These are phyloP conservation scores for Exobasidium rhododendri DNA, from an alignment of 1,284 basidiomycete genomes.

Conservation along the genomic window DNA sequence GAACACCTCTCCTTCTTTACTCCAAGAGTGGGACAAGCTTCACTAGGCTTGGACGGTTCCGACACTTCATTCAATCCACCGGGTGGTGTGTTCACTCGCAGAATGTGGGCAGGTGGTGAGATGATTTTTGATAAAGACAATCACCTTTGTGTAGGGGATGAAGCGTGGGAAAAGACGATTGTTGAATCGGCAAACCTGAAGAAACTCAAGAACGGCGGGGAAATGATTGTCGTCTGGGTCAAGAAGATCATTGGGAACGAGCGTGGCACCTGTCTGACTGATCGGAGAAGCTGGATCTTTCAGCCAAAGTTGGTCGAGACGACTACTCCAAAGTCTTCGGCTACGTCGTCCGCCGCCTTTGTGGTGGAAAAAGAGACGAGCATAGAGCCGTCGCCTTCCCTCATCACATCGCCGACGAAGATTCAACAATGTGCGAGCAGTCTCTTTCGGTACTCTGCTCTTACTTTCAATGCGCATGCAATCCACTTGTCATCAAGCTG, in stretches of 20 bases:
- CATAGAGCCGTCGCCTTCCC: background rate
- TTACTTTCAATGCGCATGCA: conserved; percentile 48
- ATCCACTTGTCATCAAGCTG: conserved; percentile 47
- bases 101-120: conserved; percentile 22
- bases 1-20: conserved; percentile 20
- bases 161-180: conserved; percentile 12
- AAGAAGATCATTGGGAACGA: conserved; percentile 15
- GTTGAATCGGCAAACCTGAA: conserved; percentile 18
- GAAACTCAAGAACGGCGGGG: conserved; percentile 9
- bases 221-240: conserved; percentile 21
- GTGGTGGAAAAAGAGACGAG: background rate
- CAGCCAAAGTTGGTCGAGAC: background rate
- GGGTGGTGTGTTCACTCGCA: conserved; percentile 14
- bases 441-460: conserved; percentile 49
- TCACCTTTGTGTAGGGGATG: conserved; percentile 3
- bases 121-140: conserved; percentile 13
- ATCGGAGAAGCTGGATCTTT: conserved; percentile 20
- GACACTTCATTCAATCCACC: conserved; percentile 20
- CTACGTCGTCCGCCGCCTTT: background rate
- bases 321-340: background rate
- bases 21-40: conserved; percentile 5
- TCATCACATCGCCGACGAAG: background rate
- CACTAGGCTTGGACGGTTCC: conserved; percentile 16
- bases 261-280: background rate
- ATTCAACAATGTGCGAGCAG: conserved; percentile 21